These are phyloP conservation scores for Corynascus novoguineensis DNA, from an alignment of 495 filamentous ascomycete species.

Conservation along the genomic window DNA sequence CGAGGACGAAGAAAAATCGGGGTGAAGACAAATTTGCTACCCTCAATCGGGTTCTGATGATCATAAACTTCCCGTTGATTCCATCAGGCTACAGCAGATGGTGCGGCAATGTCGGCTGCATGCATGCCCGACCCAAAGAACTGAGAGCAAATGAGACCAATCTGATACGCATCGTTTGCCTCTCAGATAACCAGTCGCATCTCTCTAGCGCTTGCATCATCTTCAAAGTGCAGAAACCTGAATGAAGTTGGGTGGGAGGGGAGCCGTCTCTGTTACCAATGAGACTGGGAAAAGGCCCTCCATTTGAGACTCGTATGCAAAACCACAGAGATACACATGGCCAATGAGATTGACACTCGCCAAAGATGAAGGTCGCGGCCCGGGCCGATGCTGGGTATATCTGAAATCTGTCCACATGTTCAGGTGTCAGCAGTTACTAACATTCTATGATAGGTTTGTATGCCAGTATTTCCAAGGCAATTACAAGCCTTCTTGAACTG, in stretches of 20 bases:
- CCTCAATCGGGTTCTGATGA: too few relatives aligned
- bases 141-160: background rate
- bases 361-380: background rate
- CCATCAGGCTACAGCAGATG: background rate
- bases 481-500: too few relatives aligned
- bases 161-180: background rate
- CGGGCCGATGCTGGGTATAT: too few relatives aligned
- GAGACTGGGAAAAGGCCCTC: background rate
- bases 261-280: background rate
- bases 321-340: background rate
- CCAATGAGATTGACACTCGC: background rate
- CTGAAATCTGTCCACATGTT: too few relatives aligned
- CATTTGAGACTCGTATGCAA: background rate
- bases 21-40: too few relatives aligned
- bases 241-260: background rate
- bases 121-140: background rate
- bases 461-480: too few relatives aligned
- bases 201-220: background rate
- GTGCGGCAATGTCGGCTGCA: background rate
- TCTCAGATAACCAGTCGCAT: background rate
- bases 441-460: too few relatives aligned
- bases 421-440: too few relatives aligned
- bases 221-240: background rate
- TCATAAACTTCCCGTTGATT: background rate
- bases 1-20: too few relatives aligned